Evolutionary conservation across 768 basidiomycete species (phyloP), one percentile per base, ranked within the genome.

Genomic region (Leccinum aurantiacum): DNA sequence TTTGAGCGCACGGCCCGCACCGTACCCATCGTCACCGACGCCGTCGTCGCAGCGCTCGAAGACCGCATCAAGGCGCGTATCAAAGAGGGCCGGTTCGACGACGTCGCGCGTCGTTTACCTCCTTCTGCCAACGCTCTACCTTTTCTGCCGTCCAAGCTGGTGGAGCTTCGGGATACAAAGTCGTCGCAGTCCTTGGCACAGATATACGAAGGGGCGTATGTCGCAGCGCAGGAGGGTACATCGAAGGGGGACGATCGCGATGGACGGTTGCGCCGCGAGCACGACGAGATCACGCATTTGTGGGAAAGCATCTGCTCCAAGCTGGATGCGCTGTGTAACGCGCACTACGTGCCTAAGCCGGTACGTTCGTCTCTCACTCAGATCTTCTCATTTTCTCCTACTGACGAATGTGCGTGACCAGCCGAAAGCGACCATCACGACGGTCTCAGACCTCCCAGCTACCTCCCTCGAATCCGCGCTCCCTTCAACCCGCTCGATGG

Each of bases 141-240:
- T 0, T 98, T 95, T 80, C 78, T 98, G 1, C 93, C 96, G 1
- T 97, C 94, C 1, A 85, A 90, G 33, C 79, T 92, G 58, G 85
- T 97, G 60, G 95, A 98, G 70, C 77, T 98, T 9, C 87, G 93
- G 71, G 95, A 96, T 67, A 87, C 85, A 4, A 91, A 95, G 71
- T 95, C 92, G 8, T 79, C 84, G 4, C 89, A 93, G 71, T 95
- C 92, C 0, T 83, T 99, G 50, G 95, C 95, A 14, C 91, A 98
- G 76, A 91, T 99, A 44, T 98, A 98, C 75, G 97, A 97, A 71
- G 88, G 91, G 50, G 95, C 95, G 59, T 99, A 90, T 73, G 80
- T 87, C 41, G 86, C 88, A 6, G 83, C 84, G 37, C 84, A 87
- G 63, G 76, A 79, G 0, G 84, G 79, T 6, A 73, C 77, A 9